phyloP scores from a whole-genome alignment of 495 filamentous ascomycete genomes.

The Choiromyces venosus region DNA sequence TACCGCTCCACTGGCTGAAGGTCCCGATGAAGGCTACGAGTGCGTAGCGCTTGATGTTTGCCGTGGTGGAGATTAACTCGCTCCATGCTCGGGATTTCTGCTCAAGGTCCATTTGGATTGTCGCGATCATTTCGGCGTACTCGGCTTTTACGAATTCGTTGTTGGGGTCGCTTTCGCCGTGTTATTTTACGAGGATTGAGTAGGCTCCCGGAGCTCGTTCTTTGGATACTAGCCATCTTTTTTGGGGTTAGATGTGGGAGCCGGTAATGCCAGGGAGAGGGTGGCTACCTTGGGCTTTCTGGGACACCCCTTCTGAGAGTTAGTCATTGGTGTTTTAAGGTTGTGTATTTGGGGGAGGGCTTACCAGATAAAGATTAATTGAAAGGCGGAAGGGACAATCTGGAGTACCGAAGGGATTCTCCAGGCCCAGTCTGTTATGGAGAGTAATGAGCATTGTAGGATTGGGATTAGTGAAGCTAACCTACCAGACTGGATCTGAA shows the following conservation, averaged over 20 bases:
- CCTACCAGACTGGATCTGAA: slow-evolving; percentile 47
- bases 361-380: slow-evolving; percentile 51
- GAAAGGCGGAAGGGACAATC: slow-evolving; percentile 51
- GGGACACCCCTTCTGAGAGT: slow-evolving; percentile 17
- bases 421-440: slow-evolving; percentile 54
- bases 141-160: slow-evolving; percentile 55
- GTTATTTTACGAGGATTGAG: slow-evolving; percentile 56
- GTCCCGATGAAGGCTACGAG: slow-evolving; percentile 31
- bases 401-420: slow-evolving; percentile 56
- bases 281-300: slow-evolving; percentile 25
- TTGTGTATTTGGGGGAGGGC: not conserved
- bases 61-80: slow-evolving; percentile 51
- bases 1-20: slow-evolving; percentile 30
- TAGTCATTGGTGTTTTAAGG: not conserved
- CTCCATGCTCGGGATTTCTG: slow-evolving; percentile 51
- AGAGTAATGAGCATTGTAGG: not conserved
- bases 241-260: slow-evolving; percentile 10
- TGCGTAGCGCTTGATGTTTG: slow-evolving; percentile 27
- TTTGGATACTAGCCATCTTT: slow-evolving; percentile 53
- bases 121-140: slow-evolving; percentile 55
- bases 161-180: slow-evolving; percentile 53
- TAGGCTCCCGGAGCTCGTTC: slow-evolving; percentile 56
- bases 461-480: not conserved
- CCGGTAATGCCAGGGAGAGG: too few relatives aligned
- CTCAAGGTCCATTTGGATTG: slow-evolving; percentile 54